Evolutionary conservation across 2,329 filamentous ascomycete genomes (phyloP).

Genomic region (Curvularia hawaiiensis): DNA sequence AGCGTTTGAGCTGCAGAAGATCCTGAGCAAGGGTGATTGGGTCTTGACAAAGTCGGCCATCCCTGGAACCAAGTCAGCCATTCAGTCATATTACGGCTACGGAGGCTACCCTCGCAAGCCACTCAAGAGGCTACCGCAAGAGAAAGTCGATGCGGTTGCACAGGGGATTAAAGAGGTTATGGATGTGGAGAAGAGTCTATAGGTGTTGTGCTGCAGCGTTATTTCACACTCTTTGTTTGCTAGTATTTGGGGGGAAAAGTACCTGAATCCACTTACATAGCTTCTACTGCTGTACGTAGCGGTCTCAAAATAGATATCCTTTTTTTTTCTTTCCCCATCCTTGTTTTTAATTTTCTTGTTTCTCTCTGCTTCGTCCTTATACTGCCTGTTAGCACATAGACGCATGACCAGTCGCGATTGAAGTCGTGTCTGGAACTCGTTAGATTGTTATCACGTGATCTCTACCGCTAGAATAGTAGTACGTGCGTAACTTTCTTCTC

Average conservation of each 20-base stretch:
- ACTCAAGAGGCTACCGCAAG: slow-evolving; percentile 68
- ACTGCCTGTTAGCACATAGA: not conserved
- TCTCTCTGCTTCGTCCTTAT: not conserved
- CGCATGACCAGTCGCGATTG: not conserved
- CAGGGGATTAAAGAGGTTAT: slow-evolving; percentile 62
- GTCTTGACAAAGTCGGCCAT: slow-evolving; percentile 81
- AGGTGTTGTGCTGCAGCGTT: slow-evolving; percentile 8
- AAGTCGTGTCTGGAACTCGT: not conserved
- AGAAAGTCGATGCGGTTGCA: slow-evolving; percentile 53
- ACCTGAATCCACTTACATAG: slow-evolving; percentile 20
- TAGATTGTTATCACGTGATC: not conserved
- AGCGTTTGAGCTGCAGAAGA: slow-evolving; percentile 74
- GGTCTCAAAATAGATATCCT: slow-evolving; percentile 18
- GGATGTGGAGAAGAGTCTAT: slow-evolving; percentile 63
- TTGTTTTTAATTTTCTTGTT: not conserved
- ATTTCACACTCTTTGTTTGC: slow-evolving; percentile 6
- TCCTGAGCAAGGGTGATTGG: slow-evolving; percentile 82
- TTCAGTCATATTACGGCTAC: slow-evolving; percentile 82
- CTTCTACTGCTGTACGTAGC: slow-evolving; percentile 24
- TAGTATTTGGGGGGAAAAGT: slow-evolving; percentile 12
- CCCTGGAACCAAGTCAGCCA: slow-evolving; percentile 82
- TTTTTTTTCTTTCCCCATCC: not conserved
- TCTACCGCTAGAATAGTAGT: not conserved
- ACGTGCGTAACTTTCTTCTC: not conserved
- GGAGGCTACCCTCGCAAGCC: slow-evolving; percentile 77